Percentiles rank a stretch among this genome's conserved stretches.
Conservation (phyloP, 1,139 yeast genomes). For the Kodamaea derodonti region DNA sequence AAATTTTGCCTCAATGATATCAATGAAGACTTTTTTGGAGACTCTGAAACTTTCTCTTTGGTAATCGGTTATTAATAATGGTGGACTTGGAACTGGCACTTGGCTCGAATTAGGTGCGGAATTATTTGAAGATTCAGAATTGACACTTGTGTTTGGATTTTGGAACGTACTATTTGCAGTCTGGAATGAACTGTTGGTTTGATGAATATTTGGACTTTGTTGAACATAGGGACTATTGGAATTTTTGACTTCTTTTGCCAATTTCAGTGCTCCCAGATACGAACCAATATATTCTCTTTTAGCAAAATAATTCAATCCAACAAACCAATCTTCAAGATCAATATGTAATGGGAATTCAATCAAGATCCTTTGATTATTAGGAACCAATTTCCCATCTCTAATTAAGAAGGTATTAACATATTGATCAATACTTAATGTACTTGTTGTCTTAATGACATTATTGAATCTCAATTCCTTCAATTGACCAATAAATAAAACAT, state of each 20-base stretch:
- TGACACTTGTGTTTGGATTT: background rate
- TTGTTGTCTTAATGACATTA: constrained; percentile 34
- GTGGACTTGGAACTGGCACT: background rate
- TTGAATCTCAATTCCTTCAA: constrained; percentile 50
- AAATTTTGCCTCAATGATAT: constrained; percentile 67
- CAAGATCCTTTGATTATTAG: constrained; percentile 41
- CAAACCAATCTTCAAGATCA: constrained; percentile 83
- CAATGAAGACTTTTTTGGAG: constrained; percentile 50
- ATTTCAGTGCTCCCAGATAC: constrained; percentile 10
- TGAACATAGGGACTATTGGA: background rate
- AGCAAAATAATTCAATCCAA: constrained; percentile 66
- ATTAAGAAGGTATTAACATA: constrained; percentile 22
- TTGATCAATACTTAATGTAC: constrained; percentile 21
- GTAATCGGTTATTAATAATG: constrained; percentile 18
- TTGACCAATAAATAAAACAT: constrained; percentile 57
- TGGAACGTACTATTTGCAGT: background rate
- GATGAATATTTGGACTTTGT: background rate
- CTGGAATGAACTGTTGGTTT: background rate
- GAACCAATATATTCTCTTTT: constrained; percentile 53
- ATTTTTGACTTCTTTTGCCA: constrained; percentile 2
- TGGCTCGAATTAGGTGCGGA: background rate
- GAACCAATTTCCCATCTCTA: constrained; percentile 32
- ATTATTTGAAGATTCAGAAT: background rate
- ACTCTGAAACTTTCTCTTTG: constrained; percentile 47
- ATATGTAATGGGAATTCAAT: constrained; percentile 65